These are phyloP conservation scores for Colletotrichum sp. DNA, from an alignment of 2,329 filamentous ascomycete genomes.

Conservation along the genomic window DNA sequence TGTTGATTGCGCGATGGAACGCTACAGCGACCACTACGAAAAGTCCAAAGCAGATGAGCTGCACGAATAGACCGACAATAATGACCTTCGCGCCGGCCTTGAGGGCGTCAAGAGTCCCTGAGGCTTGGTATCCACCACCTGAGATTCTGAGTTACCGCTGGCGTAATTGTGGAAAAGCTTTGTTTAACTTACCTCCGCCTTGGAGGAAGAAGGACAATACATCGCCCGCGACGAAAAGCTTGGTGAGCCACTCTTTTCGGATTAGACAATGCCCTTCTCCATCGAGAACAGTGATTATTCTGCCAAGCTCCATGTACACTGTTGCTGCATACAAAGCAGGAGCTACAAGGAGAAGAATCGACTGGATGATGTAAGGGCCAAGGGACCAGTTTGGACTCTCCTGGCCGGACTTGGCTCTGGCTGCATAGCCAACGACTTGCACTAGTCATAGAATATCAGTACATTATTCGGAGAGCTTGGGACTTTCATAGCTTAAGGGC, in stretches of 20 bases:
- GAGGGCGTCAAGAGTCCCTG: background rate
- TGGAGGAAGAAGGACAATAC: conserved; percentile 57
- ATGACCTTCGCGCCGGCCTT: conserved; percentile 51
- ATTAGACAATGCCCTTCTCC: conserved; percentile 37
- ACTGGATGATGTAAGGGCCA: conserved; percentile 45
- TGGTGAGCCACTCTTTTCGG: conserved; percentile 49
- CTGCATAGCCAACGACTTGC: conserved; percentile 55
- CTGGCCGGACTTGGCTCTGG: conserved; percentile 47
- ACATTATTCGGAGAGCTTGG: background rate
- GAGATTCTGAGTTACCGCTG: background rate
- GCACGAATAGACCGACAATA: conserved; percentile 56
- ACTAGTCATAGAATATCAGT: conserved; percentile 32
- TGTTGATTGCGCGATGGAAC: conserved; percentile 45
- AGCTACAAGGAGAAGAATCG: conserved; percentile 47
- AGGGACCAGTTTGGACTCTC: conserved; percentile 43
- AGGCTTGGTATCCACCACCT: conserved; percentile 19
- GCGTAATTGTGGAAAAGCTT: rapidly evolving
- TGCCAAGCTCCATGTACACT: conserved; percentile 55
- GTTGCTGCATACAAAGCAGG: conserved; percentile 53
- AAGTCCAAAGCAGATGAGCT: conserved; percentile 59
- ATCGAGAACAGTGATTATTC: conserved; percentile 44
- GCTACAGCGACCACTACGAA: conserved; percentile 53
- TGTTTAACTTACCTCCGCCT: conserved; percentile 35
- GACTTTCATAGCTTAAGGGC: conserved; percentile 15
- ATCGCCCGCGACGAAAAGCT: conserved; percentile 60